Conservation (phyloP, 2,329 filamentous ascomycete genomes). For the Corynespora cassiicola region DNA sequence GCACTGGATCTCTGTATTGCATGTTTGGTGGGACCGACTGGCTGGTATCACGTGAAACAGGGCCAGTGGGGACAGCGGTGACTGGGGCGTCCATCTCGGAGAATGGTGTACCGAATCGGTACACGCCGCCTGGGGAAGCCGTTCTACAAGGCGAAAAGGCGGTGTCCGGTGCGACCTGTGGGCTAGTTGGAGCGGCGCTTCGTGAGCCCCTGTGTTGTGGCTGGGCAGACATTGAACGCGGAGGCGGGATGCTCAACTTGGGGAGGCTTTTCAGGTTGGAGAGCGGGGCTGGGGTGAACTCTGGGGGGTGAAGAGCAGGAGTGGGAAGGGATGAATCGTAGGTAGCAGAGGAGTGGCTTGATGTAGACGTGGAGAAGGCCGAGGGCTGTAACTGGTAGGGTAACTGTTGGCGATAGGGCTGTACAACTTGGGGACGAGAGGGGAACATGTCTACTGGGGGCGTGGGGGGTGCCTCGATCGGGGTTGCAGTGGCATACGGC, state of each 20-base stretch:
- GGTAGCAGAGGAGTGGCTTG: conserved; percentile 37
- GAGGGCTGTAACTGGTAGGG: conserved; percentile 35
- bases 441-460: conserved; percentile 50
- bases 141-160: conserved; percentile 55
- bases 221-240: conserved; percentile 44
- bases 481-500: conserved; percentile 69
- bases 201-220: conserved; percentile 31
- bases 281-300: conserved; percentile 52
- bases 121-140: conserved; percentile 66
- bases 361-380: conserved; percentile 44
- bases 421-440: conserved; percentile 35
- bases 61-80: conserved; percentile 73
- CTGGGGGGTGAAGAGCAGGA: conserved; percentile 46
- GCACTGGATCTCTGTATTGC: conserved; percentile 69
- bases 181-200: conserved; percentile 27
- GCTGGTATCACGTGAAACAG: conserved; percentile 77
- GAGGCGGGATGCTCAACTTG: conserved; percentile 61
- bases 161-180: conserved; percentile 42
- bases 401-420: conserved; percentile 29
- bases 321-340: conserved; percentile 35
- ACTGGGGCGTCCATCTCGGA: conserved; percentile 90
- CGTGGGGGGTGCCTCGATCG: conserved; percentile 57
- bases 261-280: conserved; percentile 63
- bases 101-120: conserved; percentile 83
- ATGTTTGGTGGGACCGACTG: conserved; percentile 95